phyloP scores from a whole-genome alignment of 148 eudicot species.

The Rhododendron molle region DNA sequence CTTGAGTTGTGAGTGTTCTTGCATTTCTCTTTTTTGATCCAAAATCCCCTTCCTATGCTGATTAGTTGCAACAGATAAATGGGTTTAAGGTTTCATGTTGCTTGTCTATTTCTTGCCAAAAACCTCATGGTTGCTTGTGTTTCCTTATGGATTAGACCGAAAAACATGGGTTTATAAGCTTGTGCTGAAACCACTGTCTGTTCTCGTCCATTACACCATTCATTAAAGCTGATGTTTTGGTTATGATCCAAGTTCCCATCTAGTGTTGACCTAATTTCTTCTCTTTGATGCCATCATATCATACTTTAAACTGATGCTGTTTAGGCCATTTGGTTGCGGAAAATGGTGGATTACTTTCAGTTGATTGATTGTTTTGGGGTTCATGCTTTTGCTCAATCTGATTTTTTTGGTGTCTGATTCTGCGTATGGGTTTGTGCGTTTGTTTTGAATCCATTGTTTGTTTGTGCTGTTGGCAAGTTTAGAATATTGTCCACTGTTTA shows the following conservation, averaged over 20 bases:
- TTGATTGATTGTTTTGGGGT: background rate
- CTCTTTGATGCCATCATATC: background rate
- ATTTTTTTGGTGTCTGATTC: background rate
- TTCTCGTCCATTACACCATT: background rate
- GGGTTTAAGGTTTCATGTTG: background rate
- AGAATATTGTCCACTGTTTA: background rate
- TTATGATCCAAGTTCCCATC: background rate
- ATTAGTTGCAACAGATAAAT: slow-evolving; percentile 4
- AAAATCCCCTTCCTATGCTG: background rate
- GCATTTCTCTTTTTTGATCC: background rate
- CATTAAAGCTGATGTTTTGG: background rate
- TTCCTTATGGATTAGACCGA: slow-evolving; percentile 1
- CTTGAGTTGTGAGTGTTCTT: background rate
- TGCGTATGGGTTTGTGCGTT: background rate
- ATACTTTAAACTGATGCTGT: background rate
- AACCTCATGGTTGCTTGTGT: background rate
- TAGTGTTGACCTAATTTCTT: background rate
- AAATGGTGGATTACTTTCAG: background rate
- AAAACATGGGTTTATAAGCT: background rate
- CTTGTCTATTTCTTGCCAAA: background rate
- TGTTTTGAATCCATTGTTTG: background rate
- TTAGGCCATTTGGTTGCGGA: background rate
- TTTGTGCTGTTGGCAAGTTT: background rate
- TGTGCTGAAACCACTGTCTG: background rate
- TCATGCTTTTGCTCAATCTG: background rate